Base-by-base conservation (phyloP, 2,329 filamentous ascomycete species). In the Lecanoromycetidae sp. region DNA sequence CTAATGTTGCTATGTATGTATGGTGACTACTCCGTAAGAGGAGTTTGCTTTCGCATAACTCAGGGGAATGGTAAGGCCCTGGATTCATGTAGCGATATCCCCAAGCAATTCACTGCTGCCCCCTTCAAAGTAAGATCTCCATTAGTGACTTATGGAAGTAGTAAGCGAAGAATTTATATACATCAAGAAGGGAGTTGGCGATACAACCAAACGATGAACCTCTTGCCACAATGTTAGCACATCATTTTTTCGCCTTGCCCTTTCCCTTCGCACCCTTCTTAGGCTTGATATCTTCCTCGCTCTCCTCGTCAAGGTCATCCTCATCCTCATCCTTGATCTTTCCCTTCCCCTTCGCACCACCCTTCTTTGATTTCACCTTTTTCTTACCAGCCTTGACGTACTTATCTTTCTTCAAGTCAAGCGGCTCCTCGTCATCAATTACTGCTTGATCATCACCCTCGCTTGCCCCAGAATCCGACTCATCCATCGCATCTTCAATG, bases 401-500 rank as follows among this genome's bases (percentile, higher is more conserved):
- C 65, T 95, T 96, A 66, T 98, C 91, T 61, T 90, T 94, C 59
- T 83, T 87, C 43, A 96, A 63, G 61, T 94, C 87, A n/a, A 80
- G 68, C 44, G 87, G 84, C 10, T 86, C 82, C 0, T 84, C 82
- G 3, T 85, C 83, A 0, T 81, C 67, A 13, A 66, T 67, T 1
- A 77, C 66, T 23, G 71, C 67, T 27, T 80, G 79, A n/a, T 73
- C 80, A 17, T 80, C 84, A 35, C 78, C 77, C 20, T 38, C 44
- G 33, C 41, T 40, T 20, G 22, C 40, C 3, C 45, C 49, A 22
- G 44, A 48, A 37, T 94, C 90, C 4, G 87, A 87, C 56, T 94
- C 90, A 40, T 96, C 88, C 45, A 98, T 82, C 2, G 88, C 91
- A 65, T 98, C 91, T 66, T 98, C 91, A 26, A 98, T 74, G 66